Evolutionary conservation across 1,139 yeast species (phyloP), one percentile per base, ranked within the genome.

Genomic region (Protomyces lactucae-debilis): DNA sequence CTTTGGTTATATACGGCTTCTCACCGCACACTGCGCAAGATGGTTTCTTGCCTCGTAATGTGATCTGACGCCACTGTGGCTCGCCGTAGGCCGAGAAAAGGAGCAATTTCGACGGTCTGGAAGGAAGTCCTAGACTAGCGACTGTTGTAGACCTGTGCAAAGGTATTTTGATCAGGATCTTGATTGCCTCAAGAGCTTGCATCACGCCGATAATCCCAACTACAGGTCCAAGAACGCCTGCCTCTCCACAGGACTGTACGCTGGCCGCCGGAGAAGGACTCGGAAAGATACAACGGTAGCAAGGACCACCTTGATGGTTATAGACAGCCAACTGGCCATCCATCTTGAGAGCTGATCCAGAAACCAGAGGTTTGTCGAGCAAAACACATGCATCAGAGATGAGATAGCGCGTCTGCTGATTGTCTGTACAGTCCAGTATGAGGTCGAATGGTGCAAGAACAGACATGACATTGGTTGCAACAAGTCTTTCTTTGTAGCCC

Each of bases 211-310:
- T 84, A 0, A 91, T 72, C 0, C 99, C 99, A 57, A 95, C 95
- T 5, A 93, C 95, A 0, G 99, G 97, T 0, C 99, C 99, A 25
- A 95, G 75, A 0, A 95, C 96, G 2, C 99, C 99, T 2, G 96
- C 96, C 74, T 91, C 98, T 9, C 90, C 84, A 72, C 99, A 95
- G 0, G 96, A 83, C 0, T 92, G 82, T 0, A 92, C 91, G 1
- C 89, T 80, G 64, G 83, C 85, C 0, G 96, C 88, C 0, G 95
- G 85, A 0, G 99, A 97, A 0, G 99, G 97, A 12, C 77, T 78
- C 0, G 99, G 98, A 70, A 88, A 90, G 74, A 92, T 85, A 72
- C 99, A 95, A 68, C 99, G 79, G 72, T 95, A 95, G 73, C 99
- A 95, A 0, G 99, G 99, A 0, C 97, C 97, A 3, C 69, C 68